Conservation (phyloP, 106 monocot genomes). For the Allium sativum region DNA sequence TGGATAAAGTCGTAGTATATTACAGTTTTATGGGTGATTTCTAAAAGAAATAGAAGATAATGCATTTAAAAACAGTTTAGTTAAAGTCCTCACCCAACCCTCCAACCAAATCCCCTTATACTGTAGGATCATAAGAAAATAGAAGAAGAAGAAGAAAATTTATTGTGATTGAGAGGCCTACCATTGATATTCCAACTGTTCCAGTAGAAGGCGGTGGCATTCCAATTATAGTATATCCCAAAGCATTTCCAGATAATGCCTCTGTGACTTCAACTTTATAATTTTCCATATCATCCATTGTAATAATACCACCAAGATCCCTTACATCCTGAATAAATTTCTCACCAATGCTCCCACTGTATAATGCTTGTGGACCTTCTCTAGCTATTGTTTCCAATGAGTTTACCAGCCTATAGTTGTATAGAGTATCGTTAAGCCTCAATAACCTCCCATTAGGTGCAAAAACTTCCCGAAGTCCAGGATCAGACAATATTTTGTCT, state of each 20-base stretch:
- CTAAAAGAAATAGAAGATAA: too few relatives aligned
- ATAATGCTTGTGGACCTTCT: constrained; percentile 55
- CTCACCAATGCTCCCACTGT: constrained; percentile 65
- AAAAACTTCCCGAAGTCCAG: constrained; percentile 51
- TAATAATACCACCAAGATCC: constrained; percentile 53
- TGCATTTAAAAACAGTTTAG: too few relatives aligned
- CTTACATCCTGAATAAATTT: constrained; percentile 51
- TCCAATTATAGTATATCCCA: constrained; percentile 72
- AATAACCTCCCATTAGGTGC: constrained; percentile 44
- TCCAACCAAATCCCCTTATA: too few relatives aligned
- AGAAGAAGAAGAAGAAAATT: too few relatives aligned
- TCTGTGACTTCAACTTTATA: constrained; percentile 42
- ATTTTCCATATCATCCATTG: constrained; percentile 56
- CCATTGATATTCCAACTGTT: constrained; percentile 74
- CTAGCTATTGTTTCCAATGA: constrained; percentile 54
- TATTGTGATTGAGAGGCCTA: constrained; percentile 24
- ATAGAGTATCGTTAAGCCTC: constrained; percentile 31
- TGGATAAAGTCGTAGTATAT: too few relatives aligned
- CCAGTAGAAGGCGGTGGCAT: constrained; percentile 95
- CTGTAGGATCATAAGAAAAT: too few relatives aligned
- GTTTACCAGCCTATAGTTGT: constrained; percentile 44
- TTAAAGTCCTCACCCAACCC: too few relatives aligned
- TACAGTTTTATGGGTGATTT: too few relatives aligned
- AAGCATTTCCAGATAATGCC: constrained; percentile 34
- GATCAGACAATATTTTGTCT: constrained; percentile 38